Percentiles rank a stretch among this genome's conserved stretches.
Evolutionary conservation across 331 rosid species (phyloP).

Genomic region (Telfairia occidentalis): DNA sequence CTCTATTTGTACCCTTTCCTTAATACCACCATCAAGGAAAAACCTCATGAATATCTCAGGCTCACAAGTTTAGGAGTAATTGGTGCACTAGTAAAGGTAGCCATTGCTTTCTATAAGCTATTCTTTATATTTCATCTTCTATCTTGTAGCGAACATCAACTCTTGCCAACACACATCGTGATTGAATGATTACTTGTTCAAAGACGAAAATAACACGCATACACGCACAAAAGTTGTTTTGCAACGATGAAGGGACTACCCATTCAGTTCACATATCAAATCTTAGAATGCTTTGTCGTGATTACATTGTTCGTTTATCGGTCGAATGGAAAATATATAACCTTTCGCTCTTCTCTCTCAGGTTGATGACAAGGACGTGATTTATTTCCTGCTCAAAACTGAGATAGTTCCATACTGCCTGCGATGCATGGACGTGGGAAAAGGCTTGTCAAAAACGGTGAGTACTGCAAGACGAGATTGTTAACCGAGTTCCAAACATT

Average conservation of each 20-base stretch:
- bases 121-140: background rate
- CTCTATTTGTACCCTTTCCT: slow-evolving; percentile 29
- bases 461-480: background rate
- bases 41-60: slow-evolving; percentile 25
- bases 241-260: background rate
- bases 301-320: background rate
- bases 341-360: background rate
- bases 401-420: slow-evolving; percentile 16
- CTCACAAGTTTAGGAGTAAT: slow-evolving; percentile 28
- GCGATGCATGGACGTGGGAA: slow-evolving; percentile 27
- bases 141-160: background rate
- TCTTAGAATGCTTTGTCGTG: background rate
- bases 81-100: slow-evolving; percentile 34
- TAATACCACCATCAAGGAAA: slow-evolving; percentile 11
- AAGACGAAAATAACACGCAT: background rate
- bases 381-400: slow-evolving; percentile 18
- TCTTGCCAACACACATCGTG: background rate
- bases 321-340: background rate
- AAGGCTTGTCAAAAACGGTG: slow-evolving; percentile 22
- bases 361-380: slow-evolving; percentile 14
- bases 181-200: background rate
- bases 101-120: slow-evolving; percentile 4
- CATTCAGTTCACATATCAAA: background rate
- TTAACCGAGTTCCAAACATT: background rate
- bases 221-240: background rate